Percentiles rank a stretch among this genome's conserved stretches.
Evolutionary conservation across 805 yeast genomes (phyloP).

Genomic region (Candida nanaspora): DNA sequence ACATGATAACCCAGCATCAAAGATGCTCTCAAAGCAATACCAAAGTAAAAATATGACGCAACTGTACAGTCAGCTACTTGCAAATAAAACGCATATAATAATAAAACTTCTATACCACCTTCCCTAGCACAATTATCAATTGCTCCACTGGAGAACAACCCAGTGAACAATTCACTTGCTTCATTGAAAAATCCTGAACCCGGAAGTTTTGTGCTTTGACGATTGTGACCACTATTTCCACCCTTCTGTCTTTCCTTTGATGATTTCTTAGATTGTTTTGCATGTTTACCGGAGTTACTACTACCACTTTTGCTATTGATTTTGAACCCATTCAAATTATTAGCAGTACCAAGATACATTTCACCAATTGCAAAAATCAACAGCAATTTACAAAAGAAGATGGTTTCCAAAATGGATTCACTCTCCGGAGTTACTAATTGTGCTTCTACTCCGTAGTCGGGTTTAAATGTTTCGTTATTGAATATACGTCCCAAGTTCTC

Average conservation of each 20-base stretch:
- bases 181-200: constrained; percentile 75
- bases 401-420: constrained; percentile 62
- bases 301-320: constrained; percentile 7
- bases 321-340: constrained; percentile 47
- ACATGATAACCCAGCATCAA: constrained; percentile 75
- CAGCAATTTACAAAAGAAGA: constrained; percentile 73
- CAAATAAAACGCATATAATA: constrained; percentile 68
- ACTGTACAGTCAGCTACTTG: constrained; percentile 84
- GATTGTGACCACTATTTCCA: background rate
- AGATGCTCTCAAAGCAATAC: constrained; percentile 66
- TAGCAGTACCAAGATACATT: constrained; percentile 74
- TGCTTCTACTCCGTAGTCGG: constrained; percentile 20
- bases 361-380: constrained; percentile 75
- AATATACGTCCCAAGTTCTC: constrained; percentile 58
- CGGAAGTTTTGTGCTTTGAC: constrained; percentile 39
- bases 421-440: constrained; percentile 22
- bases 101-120: constrained; percentile 72
- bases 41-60: constrained; percentile 75
- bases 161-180: constrained; percentile 74
- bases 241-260: background rate
- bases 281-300: background rate
- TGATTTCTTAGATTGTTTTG: background rate
- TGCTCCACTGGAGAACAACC: constrained; percentile 72
- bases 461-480: constrained; percentile 34
- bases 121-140: constrained; percentile 70